Evolutionary conservation across 1,284 basidiomycete species (phyloP).

Genomic region (Grifola frondosa): DNA sequence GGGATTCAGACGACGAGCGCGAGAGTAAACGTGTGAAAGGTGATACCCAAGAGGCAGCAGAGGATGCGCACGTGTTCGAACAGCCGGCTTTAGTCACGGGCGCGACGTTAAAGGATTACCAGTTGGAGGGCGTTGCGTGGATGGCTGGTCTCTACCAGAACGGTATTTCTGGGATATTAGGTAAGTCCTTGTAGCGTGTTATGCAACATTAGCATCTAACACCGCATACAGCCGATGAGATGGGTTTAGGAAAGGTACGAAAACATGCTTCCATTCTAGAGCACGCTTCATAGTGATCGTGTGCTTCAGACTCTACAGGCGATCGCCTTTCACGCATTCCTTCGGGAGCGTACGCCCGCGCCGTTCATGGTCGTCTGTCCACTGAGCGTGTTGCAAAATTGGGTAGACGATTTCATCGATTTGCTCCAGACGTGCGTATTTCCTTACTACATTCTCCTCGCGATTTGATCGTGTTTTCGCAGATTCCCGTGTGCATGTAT

Average conservation of each 20-base stretch:
- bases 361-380: constrained; percentile 93
- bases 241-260: constrained; percentile 86
- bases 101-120: constrained; percentile 84
- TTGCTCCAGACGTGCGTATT: constrained; percentile 67
- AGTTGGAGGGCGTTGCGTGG: constrained; percentile 95
- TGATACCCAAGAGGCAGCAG: constrained; percentile 25
- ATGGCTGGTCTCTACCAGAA: constrained; percentile 93
- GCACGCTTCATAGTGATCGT: neutral
- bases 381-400: constrained; percentile 90
- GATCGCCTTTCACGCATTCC: constrained; percentile 88
- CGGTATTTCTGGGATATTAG: constrained; percentile 92
- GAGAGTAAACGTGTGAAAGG: constrained; percentile 29
- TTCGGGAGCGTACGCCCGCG: constrained; percentile 74
- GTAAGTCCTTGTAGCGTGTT: constrained; percentile 44
- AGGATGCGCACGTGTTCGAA: constrained; percentile 39
- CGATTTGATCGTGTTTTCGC: neutral
- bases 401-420: constrained; percentile 87
- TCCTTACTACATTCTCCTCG: neutral
- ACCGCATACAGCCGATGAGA: constrained; percentile 75
- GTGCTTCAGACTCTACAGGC: constrained; percentile 80
- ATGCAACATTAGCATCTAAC: no score
- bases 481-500: constrained; percentile 89
- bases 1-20: constrained; percentile 19
- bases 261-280: neutral
- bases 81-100: constrained; percentile 86